Conservation (phyloP, 352 stramenopile species). For the Phytophthora citricola region DNA sequence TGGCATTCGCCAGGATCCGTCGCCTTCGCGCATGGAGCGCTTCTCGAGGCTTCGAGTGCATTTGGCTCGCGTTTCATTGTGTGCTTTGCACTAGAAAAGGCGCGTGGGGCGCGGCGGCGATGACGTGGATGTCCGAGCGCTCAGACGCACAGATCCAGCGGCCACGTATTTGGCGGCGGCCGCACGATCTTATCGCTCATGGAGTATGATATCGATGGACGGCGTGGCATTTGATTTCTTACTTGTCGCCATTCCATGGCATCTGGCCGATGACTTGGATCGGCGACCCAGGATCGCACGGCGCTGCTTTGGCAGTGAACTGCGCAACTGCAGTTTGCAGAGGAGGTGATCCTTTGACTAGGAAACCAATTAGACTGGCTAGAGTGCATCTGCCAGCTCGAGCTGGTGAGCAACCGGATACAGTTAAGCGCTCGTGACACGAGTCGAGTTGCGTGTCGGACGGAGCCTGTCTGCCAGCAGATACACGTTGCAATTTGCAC, state of each 20-base stretch:
- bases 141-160: background rate
- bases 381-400: too few relatives aligned
- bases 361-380: too few relatives aligned
- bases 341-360: too few relatives aligned
- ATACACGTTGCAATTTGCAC: background rate
- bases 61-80: constrained; percentile 10
- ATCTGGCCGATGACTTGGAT: background rate
- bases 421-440: background rate
- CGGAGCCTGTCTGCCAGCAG: background rate
- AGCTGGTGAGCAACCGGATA: background rate
- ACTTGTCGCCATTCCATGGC: background rate
- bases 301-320: background rate
- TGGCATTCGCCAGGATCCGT: constrained; percentile 11
- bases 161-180: too few relatives aligned
- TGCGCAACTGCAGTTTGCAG: background rate
- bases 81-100: constrained; percentile 2
- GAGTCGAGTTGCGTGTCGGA: background rate
- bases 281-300: too few relatives aligned
- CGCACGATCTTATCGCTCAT: constrained; percentile 6
- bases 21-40: too few relatives aligned
- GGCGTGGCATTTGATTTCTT: background rate
- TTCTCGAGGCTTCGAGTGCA: too few relatives aligned
- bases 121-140: constrained; percentile 11
- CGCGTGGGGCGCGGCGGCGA: background rate
- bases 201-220: too few relatives aligned